Percentiles rank a stretch among this genome's conserved stretches.
These are phyloP conservation scores for Rubia yunnanensis DNA, from an alignment of 257 asterid species.

Conservation along the genomic window DNA sequence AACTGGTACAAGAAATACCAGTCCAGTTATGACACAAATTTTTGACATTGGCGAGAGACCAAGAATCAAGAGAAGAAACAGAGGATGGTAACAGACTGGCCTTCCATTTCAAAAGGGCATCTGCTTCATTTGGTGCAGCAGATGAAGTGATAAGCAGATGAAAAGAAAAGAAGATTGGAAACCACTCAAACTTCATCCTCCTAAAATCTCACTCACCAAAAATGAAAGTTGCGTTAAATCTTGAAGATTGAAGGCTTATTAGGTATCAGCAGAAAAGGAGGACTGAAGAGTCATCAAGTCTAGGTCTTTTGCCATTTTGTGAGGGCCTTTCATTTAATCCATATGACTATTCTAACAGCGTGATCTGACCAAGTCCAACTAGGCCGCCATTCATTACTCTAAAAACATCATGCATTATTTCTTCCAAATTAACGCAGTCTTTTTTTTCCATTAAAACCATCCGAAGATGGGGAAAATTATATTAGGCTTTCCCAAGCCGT, in stretches of 20 bases:
- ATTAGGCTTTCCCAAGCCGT: no score
- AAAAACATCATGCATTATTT: no score
- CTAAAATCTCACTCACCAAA: no score
- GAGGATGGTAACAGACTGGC: background rate
- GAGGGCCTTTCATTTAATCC: no score
- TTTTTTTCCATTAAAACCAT: no score
- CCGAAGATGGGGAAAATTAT: no score
- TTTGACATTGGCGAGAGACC: background rate
- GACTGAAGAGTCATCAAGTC: background rate
- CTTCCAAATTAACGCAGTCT: no score
- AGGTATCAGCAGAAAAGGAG: conserved; percentile 20
- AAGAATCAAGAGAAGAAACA: background rate
- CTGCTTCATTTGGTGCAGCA: conserved; percentile 41
- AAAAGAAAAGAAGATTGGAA: conserved; percentile 18
- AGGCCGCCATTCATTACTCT: no score
- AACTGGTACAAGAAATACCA: background rate
- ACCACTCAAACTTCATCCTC: background rate
- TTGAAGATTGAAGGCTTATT: no score
- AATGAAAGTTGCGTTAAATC: no score
- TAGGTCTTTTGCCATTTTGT: background rate
- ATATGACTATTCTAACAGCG: no score
- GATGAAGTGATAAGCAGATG: conserved; percentile 21
- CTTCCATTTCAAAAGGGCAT: conserved; percentile 4
- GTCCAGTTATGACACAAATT: background rate
- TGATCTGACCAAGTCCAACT: no score